Evolutionary conservation across 2,329 filamentous ascomycete genomes (phyloP), one percentile per base, ranked within the genome.

Genomic region (Karstenula rhodostoma): DNA sequence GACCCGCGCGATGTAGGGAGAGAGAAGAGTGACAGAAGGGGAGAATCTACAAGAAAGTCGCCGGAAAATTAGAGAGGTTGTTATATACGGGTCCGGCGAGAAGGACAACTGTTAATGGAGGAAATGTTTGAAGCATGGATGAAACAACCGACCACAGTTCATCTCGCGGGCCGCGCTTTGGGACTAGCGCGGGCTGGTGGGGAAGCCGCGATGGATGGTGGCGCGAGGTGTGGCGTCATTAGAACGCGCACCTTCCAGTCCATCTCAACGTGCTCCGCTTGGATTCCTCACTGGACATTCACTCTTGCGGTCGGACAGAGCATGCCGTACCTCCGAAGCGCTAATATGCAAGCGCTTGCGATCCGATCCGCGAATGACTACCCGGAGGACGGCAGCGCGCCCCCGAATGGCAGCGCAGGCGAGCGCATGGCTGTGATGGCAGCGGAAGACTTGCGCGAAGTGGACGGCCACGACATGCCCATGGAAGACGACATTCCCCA

Each of bases 131-230:
- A 67, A 61, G 73, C 73, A 71, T 67, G 67, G 68, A 61, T 76
- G 74, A 77, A 77, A 77, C 75, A 65, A 65, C 62, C 69, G 70
- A 61, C 61, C 68, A 65, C 67, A 63, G 66, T 62, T 67, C 63
- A 58, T 66, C 61, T 61, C 59, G 67, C 63, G 60, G 60, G 42
- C 47, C 52, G 52, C 61, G 61, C 63, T 70, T 72, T 62, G 63
- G 64, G 65, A 29, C 57, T 67, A 69, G 67, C 59, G 60, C 59
- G 47, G 19, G 22, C 6, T 51, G 47, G 46, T 27, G 47, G 29
- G 55, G 51, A 29, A 43, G 29, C 17, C 44, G 52, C 49, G 47
- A 40, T 52, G 54, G 46, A 32, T n/a, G 17, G 58, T 64, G 59
- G 64, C 66, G 62, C 51, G 47, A 27, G 60, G 56, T 67, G 71